Base-by-base conservation (phyloP, 2,329 filamentous ascomycete species). In the Septoria linicola region DNA sequence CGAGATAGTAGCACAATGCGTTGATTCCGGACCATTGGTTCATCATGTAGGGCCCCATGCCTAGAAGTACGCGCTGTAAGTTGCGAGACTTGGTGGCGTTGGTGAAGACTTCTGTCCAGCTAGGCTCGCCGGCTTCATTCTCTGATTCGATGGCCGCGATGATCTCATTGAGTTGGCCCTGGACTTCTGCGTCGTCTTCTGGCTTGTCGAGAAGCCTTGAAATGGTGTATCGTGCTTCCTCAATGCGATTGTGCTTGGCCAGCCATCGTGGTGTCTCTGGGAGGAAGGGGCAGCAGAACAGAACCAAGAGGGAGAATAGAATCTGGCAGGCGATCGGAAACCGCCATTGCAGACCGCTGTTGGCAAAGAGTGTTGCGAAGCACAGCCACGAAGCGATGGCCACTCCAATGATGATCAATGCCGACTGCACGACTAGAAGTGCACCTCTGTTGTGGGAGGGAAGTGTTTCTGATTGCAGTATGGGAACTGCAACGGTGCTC, bases 31-130 rank as follows among this genome's bases (percentile, higher is more conserved):
- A 44, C 51, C 52, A 55, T 34, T 66, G 63, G 30, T 66, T 66
- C 57, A 63, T 60, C 63, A 69, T 65, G 53, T 67, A 70, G 3
- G 68, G 66, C 7, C 66, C 68, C 66, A 70, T 69, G 8, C 68
- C 68, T 14, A 72, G 66, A 13, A 69, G 20, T 8, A 69, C 66
- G 20, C 60, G 57, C 40, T 69, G 67, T 16, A 71, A 52, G 43
- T 70, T 69, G 21, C 68, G 65, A 3, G 65, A 57, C 55, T 67
- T 68, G 3, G 66, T 70, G 4, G 58, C 59, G 30, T 70, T 70
- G 54, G 59, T 68, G 49, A 70, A 70, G 40, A 69, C 66, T 44
- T 70, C 68, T 8, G 44, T 51, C 68, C 68, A 70, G 7, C 62
- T 60, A 16, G 68, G 63, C 43, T 69, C 68, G 17, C 62, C 64